Percentiles rank a stretch among this genome's conserved stretches.
Conservation (phyloP, 495 filamentous ascomycete species). For the Trichoderma parareesei region DNA sequence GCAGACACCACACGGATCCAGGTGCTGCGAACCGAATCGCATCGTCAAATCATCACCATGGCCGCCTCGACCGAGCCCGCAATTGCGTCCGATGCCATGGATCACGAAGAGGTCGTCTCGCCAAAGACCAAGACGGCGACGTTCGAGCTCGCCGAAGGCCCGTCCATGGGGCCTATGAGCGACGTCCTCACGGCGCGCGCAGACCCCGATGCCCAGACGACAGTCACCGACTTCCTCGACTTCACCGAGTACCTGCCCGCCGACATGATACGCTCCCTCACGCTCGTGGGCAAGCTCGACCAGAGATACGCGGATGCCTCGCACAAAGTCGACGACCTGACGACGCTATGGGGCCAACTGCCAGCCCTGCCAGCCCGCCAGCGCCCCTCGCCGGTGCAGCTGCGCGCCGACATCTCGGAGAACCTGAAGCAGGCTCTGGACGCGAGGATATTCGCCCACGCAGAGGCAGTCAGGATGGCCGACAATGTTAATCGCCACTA, state of each 20-base stretch:
- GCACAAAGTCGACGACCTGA: slow-evolving; percentile 60
- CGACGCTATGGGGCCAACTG: slow-evolving; percentile 64
- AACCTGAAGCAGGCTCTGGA: slow-evolving; percentile 65
- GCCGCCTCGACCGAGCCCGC: slow-evolving; percentile 1
- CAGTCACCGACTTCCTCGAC: slow-evolving; percentile 91
- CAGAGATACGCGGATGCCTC: slow-evolving; percentile 58
- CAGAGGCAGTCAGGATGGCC: slow-evolving; percentile 73
- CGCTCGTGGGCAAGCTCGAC: slow-evolving; percentile 78
- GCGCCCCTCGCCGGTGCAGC: slow-evolving; percentile 33
- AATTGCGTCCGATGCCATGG: slow-evolving; percentile 12
- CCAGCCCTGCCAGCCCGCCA: slow-evolving; percentile 49
- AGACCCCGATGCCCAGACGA: slow-evolving; percentile 90
- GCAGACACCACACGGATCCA: not conserved
- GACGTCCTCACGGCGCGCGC: slow-evolving; percentile 25
- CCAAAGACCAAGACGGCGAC: slow-evolving; percentile 27
- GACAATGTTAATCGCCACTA: slow-evolving; percentile 72
- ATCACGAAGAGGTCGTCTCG: slow-evolving; percentile 31
- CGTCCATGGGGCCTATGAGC: not conserved
- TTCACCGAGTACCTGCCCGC: slow-evolving; percentile 94
- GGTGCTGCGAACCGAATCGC: not conserved
- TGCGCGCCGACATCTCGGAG: slow-evolving; percentile 71
- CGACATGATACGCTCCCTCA: slow-evolving; percentile 83
- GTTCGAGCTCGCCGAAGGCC: slow-evolving; percentile 19
- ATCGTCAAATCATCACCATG: not conserved
- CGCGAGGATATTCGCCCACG: slow-evolving; percentile 67